phyloP scores from a whole-genome alignment of 202 grass and related monocot species.

The Miscanthus sacchariflorus region DNA sequence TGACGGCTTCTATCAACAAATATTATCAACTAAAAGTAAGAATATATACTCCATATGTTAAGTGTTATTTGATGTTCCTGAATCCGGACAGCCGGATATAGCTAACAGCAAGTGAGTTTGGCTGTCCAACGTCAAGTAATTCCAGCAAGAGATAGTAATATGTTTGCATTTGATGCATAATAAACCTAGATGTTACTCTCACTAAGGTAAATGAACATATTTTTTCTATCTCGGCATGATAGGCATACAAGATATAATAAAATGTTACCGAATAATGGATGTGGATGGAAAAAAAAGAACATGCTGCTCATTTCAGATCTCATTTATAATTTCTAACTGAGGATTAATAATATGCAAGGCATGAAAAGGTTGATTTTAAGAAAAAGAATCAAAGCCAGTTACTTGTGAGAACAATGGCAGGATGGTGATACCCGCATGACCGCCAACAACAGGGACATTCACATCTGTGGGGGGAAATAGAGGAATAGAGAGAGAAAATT shows the following conservation, averaged over 20 bases:
- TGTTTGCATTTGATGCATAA: constrained; percentile 1
- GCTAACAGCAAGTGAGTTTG: neutral
- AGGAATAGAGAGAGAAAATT: neutral
- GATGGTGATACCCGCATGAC: constrained; percentile 92
- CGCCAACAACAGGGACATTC: constrained; percentile 92
- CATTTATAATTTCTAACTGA: neutral
- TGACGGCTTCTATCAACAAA: constrained; percentile 11
- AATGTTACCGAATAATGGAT: neutral
- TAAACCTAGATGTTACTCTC: constrained; percentile 2
- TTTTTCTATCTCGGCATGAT: neutral
- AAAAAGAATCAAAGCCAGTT: constrained; percentile 25
- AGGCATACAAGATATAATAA: neutral
- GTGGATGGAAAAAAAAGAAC: neutral
- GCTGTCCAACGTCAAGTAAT: neutral
- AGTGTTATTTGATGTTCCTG: neutral
- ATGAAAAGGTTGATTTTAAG: neutral
- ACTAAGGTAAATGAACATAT: neutral
- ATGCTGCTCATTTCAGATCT: neutral
- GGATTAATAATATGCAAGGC: constrained; percentile 12
- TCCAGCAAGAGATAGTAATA: neutral
- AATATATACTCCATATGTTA: neutral
- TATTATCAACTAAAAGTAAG: neutral
- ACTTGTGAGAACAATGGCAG: constrained; percentile 93
- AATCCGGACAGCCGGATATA: neutral
- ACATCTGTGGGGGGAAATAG: constrained; percentile 44